Evolutionary conservation across 208 protist genomes (phyloP).

Genomic region (Trypanosoma congolense): DNA sequence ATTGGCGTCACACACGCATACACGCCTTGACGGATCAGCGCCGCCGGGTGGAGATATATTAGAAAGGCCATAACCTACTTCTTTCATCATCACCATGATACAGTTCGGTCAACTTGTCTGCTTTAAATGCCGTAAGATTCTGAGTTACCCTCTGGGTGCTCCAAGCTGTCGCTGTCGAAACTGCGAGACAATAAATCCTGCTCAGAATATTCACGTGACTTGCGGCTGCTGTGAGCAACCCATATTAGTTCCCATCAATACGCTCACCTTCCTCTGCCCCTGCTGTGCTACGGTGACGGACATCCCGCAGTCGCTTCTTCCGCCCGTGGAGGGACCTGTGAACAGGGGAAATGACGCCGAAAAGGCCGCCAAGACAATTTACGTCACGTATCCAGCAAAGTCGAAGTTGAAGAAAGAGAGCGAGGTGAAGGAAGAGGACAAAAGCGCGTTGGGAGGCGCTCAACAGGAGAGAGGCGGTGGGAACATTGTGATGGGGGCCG

Average conservation of each 20-base stretch:
- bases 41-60: too few relatives aligned
- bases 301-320: constrained; percentile 65
- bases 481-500: too few relatives aligned
- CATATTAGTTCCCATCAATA: constrained; percentile 76
- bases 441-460: too few relatives aligned
- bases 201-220: constrained; percentile 42
- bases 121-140: constrained; percentile 50
- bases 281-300: constrained; percentile 68
- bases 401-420: neutral
- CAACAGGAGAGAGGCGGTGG: too few relatives aligned
- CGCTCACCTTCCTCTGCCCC: constrained; percentile 58
- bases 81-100: constrained; percentile 35
- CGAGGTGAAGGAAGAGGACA: too few relatives aligned
- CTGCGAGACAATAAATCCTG: constrained; percentile 61
- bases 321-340: constrained; percentile 31
- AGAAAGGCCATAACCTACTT: too few relatives aligned
- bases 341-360: constrained; percentile 15
- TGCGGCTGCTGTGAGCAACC: constrained; percentile 39
- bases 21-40: too few relatives aligned
- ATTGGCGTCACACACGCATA: neutral
- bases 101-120: constrained; percentile 70
- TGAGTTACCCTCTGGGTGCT: constrained; percentile 66
- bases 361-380: constrained; percentile 34
- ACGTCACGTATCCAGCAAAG: constrained; percentile 50
- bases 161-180: constrained; percentile 69